Evolutionary conservation across 2,329 filamentous ascomycete species (phyloP), one percentile per base, ranked within the genome.

Genomic region (Colletotrichum musae): DNA sequence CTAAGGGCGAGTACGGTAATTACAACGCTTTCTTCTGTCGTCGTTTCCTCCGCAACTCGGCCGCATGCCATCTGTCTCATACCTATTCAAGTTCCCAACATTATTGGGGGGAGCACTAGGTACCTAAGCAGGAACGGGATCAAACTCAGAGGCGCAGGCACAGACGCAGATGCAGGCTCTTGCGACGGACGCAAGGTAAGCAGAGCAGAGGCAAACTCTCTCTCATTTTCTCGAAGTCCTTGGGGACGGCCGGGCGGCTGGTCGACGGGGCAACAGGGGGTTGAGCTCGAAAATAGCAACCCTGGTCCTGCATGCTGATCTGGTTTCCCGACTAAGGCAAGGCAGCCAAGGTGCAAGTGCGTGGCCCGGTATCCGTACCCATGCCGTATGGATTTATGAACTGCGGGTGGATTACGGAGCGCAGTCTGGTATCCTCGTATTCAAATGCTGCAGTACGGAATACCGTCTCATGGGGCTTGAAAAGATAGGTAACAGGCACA

Each of bases 281-380:
- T 68, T 43, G 61, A 60, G 61, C 61, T 67, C 43, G 56, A 60
- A 57, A 66, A 69, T 69, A 66, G 66, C 50, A 69, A 52, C 62
- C 66, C 56, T 61, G 56, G 62, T 69, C 62, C 62, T 69, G 62
- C 66, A 57, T 69, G 66, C 50, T 66, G 66, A 69, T 69, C 66
- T 59, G 66, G 61, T 43, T 48, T 62, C 32, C 65, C 50, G 66
- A 59, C 66, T 59, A 68, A 36, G 32, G 32, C 32, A 36, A 36
- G 32, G 32, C 9, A 36, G 45, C 18, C 52, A 52, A 50, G 64
- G 32, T 26, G 53, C 52, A 61, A 61, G 21, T 24, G 58, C 36
- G 21, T 56, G 54, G 47, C 41, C 50, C 39, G 59, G 59, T 28
- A 28, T 54, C 58, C 36, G 59, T 64, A 28, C 52, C 21, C 57